phyloP scores from a whole-genome alignment of 768 basidiomycete species.

The Pisolithus sp. region DNA sequence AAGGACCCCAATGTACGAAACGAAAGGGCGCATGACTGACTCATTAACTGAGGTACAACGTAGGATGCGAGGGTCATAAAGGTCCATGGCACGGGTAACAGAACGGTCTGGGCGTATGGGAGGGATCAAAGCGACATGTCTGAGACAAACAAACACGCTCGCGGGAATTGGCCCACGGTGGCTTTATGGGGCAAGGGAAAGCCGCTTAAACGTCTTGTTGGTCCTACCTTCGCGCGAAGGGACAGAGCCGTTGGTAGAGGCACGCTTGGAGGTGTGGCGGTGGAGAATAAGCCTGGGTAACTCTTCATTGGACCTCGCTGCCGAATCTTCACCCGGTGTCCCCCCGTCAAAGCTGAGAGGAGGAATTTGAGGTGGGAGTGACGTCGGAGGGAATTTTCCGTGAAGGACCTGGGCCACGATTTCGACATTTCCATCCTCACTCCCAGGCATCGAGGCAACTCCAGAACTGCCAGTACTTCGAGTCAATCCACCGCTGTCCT shows the following conservation, averaged over 20 bases:
- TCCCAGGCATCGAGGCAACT: slow-evolving; percentile 20
- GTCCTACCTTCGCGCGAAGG: slow-evolving; percentile 11
- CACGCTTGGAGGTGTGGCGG: slow-evolving; percentile 5
- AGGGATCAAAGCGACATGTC: too few species aligned
- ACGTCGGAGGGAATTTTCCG: slow-evolving; percentile 11
- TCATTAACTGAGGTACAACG: too few species aligned
- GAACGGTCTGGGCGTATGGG: too few species aligned
- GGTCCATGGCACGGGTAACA: too few species aligned
- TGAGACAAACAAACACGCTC: too few species aligned
- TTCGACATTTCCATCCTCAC: slow-evolving; percentile 25
- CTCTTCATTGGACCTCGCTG: slow-evolving; percentile 16
- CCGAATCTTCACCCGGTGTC: slow-evolving; percentile 7
- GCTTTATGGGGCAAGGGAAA: slow-evolving; percentile 23
- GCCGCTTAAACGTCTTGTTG: slow-evolving; percentile 21
- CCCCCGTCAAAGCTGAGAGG: slow-evolving; percentile 4
- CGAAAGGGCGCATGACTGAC: too few species aligned
- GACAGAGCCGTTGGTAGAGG: not conserved
- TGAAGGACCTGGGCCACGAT: slow-evolving; percentile 26
- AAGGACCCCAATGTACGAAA: too few species aligned
- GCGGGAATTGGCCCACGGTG: too few species aligned
- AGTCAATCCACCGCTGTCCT: slow-evolving; percentile 16
- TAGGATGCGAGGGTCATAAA: too few species aligned
- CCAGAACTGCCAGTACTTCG: slow-evolving; percentile 12
- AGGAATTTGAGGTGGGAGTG: not conserved
- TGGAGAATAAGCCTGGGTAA: slow-evolving; percentile 15